Percentiles rank a stretch among this genome's conserved stretches.
Conservation (phyloP, 306 rosid species). For the Luffa aegyptiaca region DNA sequence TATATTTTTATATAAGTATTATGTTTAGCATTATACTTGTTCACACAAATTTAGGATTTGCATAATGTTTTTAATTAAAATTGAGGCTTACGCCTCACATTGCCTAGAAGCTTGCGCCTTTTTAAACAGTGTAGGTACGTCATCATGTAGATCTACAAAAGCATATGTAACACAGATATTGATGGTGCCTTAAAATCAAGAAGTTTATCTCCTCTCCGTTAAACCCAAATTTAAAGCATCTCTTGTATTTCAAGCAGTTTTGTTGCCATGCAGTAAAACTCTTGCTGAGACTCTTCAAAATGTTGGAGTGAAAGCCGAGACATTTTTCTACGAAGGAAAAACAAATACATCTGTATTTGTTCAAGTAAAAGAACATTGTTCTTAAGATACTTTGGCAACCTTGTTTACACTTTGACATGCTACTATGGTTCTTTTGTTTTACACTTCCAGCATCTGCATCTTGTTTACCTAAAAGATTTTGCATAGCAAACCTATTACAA, state of each 20-base stretch:
- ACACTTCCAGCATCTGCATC: neutral
- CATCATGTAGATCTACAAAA: neutral
- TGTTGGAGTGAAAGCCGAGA: conserved; percentile 61
- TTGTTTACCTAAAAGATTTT: neutral
- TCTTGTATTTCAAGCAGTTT: neutral
- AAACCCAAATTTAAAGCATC: neutral
- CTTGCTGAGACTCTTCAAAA: conserved; percentile 70
- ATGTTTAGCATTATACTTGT: no score
- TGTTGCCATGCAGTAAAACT: conserved; percentile 28
- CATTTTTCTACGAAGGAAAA: conserved; percentile 71
- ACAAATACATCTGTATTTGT: conserved; percentile 94
- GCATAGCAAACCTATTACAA: neutral
- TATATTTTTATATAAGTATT: no score
- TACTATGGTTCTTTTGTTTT: neutral
- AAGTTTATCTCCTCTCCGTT: neutral
- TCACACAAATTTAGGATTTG: no score
- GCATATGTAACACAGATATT: neutral
- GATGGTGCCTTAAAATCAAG: neutral
- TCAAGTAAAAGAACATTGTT: conserved; percentile 40
- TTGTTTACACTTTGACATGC: neutral
- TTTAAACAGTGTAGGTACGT: no score
- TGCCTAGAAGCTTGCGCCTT: no score
- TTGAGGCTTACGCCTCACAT: no score
- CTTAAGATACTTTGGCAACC: neutral
- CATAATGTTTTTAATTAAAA: no score